Conservation (phyloP, 2,329 filamentous ascomycete genomes). For the Pyrenochaeta sp. region DNA sequence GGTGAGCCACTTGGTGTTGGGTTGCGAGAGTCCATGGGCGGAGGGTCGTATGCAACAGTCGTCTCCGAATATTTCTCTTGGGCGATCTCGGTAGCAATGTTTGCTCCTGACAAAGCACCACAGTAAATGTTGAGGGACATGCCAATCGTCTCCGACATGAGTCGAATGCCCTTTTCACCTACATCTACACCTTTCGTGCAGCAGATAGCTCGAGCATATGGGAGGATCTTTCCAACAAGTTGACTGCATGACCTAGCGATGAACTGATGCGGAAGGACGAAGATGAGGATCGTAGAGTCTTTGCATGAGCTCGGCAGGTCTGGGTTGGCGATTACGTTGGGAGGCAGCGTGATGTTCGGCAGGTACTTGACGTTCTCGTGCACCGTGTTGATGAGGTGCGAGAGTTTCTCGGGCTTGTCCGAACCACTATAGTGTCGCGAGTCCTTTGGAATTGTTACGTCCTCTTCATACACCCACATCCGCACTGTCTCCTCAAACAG, state of each 20-base stretch:
- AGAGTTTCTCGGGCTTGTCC: constrained; percentile 81
- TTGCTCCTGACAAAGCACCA: constrained; percentile 92
- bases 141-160: constrained; percentile 96
- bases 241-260: constrained; percentile 86
- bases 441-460: constrained; percentile 75
- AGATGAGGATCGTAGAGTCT: constrained; percentile 87
- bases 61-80: constrained; percentile 97
- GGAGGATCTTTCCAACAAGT: constrained; percentile 86
- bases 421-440: constrained; percentile 76
- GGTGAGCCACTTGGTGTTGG: constrained; percentile 67
- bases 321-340: constrained; percentile 85
- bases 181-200: constrained; percentile 99
- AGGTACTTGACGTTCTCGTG: constrained; percentile 99
- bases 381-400: constrained; percentile 84
- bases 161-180: constrained; percentile 80
- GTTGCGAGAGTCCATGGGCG: constrained; percentile 82
- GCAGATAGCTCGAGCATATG: constrained; percentile 90
- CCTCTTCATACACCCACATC: constrained; percentile 99
- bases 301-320: constrained; percentile 81
- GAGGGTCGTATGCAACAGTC: constrained; percentile 94
- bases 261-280: constrained; percentile 97
- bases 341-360: constrained; percentile 81
- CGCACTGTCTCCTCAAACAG: constrained; percentile 89
- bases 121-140: constrained; percentile 94
- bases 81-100: constrained; percentile 95